These are phyloP conservation scores for Colletotrichum lupini DNA, from an alignment of 2,329 filamentous ascomycete genomes.

Conservation along the genomic window DNA sequence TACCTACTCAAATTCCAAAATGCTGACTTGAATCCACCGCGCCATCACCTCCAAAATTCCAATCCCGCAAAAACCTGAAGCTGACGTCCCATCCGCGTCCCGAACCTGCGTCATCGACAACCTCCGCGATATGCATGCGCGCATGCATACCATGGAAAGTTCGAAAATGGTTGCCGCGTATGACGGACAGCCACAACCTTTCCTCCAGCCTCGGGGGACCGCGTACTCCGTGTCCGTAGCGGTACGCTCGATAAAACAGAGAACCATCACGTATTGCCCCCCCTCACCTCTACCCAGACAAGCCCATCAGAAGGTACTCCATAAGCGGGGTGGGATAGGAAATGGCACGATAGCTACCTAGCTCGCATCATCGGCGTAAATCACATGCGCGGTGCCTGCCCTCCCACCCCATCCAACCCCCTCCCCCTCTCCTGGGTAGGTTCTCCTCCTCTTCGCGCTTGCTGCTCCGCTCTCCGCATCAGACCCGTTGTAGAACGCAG, in stretches of 20 bases:
- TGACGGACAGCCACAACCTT: background rate
- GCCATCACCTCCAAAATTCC: background rate
- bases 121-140: no score
- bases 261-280: background rate
- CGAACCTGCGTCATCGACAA: background rate
- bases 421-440: background rate
- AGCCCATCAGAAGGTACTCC: background rate
- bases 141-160: no score
- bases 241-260: no score
- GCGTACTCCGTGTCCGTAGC: background rate
- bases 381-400: constrained; percentile 22
- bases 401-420: no score
- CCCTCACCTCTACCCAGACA: background rate
- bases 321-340: no score
- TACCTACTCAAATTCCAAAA: background rate
- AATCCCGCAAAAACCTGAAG: background rate
- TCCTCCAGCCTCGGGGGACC: background rate
- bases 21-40: background rate
- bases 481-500: constrained; percentile 8
- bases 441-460: background rate
- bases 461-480: constrained; percentile 2
- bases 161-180: background rate
- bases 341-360: no score
- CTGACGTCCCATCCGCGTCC: background rate
- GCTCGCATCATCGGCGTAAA: background rate